Evolutionary conservation across 257 asterid species (phyloP), one percentile per base, ranked within the genome.

Genomic region (Solanum rostratum): DNA sequence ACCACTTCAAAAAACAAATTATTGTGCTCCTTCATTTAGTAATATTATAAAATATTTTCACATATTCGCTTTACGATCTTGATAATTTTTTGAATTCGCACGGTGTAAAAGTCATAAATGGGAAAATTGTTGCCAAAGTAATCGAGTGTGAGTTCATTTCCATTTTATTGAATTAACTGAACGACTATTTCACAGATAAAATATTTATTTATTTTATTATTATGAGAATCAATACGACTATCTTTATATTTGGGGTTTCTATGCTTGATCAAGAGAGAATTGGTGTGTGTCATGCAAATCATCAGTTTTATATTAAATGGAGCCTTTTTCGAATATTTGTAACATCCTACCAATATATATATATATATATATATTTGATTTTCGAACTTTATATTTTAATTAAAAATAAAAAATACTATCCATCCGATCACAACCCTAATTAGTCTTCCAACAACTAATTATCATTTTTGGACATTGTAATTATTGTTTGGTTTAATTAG

Each of bases 391-490:
- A 66, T 16, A 66, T 0, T 9, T 3, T 24, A 1, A 62, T 13
- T 62, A 12, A 24, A 3, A 15, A 29, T 8, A 8, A 27, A 11
- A 63, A 1, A 65, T 29, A 7, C 0, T 29, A 65, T 29, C 9
- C 19, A 14, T 29, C n/a, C 3, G n/a, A 27, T 33, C 6, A 37
- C 43, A 29, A 24, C n/a, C 71, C 43, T 66, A 1, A 9, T 18
- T 65, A 15, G 3, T 30, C 20, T 65, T 68, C 50, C 46, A 18
- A 19, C 78, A 68, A 19, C 8, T 68, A 68, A 16, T 63, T 24
- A 65, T 69, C 49, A 33, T 4, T 69, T 69, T 71, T 71, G 80
- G 54, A 71, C 55, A 41, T 71, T 41, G 80, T 71, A 71, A 29
- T 71, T 41, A 43, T 71, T 41, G n/a, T 41, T 20, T 71, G 37